phyloP scores from a whole-genome alignment of 2,329 filamentous ascomycete species.

The Hymenoscyphus infarciens region DNA sequence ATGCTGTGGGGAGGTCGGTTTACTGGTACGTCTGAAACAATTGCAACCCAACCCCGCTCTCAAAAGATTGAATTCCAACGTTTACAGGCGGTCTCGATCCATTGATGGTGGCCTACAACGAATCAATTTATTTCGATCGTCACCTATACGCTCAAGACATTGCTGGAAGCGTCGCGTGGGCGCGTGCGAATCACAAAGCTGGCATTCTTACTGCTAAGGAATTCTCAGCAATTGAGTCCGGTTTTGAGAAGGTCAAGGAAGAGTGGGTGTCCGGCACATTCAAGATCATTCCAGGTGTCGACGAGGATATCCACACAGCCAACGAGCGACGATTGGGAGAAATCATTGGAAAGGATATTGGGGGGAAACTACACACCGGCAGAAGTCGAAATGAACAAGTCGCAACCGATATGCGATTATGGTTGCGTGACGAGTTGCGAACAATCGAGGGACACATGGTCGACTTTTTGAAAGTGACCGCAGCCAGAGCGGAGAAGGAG shows the following conservation, averaged over 20 bases:
- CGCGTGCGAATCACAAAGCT: constrained; percentile 71
- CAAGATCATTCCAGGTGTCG: constrained; percentile 48
- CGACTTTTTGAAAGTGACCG: constrained; percentile 66
- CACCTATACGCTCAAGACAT: constrained; percentile 79
- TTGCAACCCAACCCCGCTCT: constrained; percentile 1
- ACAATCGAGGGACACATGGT: constrained; percentile 66
- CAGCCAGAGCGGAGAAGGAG: constrained; percentile 67
- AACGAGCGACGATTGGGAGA: constrained; percentile 74
- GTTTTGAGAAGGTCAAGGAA: constrained; percentile 55
- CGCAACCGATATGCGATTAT: constrained; percentile 85
- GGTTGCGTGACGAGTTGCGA: constrained; percentile 72
- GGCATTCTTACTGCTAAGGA: constrained; percentile 71
- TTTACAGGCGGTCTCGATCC: constrained; percentile 72
- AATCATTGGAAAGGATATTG: constrained; percentile 80
- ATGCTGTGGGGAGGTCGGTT: constrained; percentile 62
- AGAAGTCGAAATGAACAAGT: constrained; percentile 89
- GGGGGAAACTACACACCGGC: constrained; percentile 85
- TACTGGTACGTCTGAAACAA: constrained; percentile 43
- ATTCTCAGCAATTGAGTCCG: constrained; percentile 69
- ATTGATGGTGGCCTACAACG: constrained; percentile 83
- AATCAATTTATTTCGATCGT: constrained; percentile 74
- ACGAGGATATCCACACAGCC: constrained; percentile 66
- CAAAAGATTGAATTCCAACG: constrained; percentile 13
- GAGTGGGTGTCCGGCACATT: constrained; percentile 53
- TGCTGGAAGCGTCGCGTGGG: constrained; percentile 74